These are phyloP conservation scores for Leishmania tarentolae DNA, from an alignment of 208 protist genomes.

Conservation along the genomic window DNA sequence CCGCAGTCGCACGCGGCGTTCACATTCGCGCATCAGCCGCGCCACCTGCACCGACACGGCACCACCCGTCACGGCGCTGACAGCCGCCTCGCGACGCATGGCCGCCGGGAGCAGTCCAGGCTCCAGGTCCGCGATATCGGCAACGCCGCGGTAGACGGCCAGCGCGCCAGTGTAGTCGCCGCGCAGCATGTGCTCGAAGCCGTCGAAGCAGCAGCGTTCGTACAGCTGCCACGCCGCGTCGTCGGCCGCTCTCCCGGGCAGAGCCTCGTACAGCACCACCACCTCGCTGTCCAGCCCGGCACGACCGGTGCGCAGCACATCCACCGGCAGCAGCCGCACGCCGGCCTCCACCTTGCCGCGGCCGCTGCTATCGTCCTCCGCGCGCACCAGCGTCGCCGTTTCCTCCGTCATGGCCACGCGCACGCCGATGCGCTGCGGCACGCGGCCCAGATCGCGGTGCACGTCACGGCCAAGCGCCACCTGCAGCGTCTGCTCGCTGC, in stretches of 20 bases:
- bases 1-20: background rate
- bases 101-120: slow-evolving; percentile 14
- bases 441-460: slow-evolving; percentile 25
- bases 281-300: slow-evolving; percentile 16
- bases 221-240: slow-evolving; percentile 33
- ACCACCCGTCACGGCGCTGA: slow-evolving; percentile 8
- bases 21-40: slow-evolving; percentile 27
- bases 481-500: slow-evolving; percentile 24
- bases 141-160: slow-evolving; percentile 22
- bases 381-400: slow-evolving; percentile 40
- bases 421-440: slow-evolving; percentile 31
- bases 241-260: slow-evolving; percentile 16
- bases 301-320: slow-evolving; percentile 23
- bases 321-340: slow-evolving; percentile 39
- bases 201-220: slow-evolving; percentile 21
- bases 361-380: background rate
- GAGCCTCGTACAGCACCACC: slow-evolving; percentile 35
- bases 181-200: slow-evolving; percentile 41
- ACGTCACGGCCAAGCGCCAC: slow-evolving; percentile 35
- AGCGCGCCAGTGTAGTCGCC: slow-evolving; percentile 42
- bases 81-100: slow-evolving; percentile 21
- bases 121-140: slow-evolving; percentile 21
- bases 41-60: slow-evolving; percentile 20
- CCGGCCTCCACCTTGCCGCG: slow-evolving; percentile 27
- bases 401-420: slow-evolving; percentile 44